A percentile compares a stretch with the other conserved stretches of the same genome.
phyloP scores from a whole-genome alignment of 2,329 filamentous ascomycete species.

The Claviceps quebecensis region DNA sequence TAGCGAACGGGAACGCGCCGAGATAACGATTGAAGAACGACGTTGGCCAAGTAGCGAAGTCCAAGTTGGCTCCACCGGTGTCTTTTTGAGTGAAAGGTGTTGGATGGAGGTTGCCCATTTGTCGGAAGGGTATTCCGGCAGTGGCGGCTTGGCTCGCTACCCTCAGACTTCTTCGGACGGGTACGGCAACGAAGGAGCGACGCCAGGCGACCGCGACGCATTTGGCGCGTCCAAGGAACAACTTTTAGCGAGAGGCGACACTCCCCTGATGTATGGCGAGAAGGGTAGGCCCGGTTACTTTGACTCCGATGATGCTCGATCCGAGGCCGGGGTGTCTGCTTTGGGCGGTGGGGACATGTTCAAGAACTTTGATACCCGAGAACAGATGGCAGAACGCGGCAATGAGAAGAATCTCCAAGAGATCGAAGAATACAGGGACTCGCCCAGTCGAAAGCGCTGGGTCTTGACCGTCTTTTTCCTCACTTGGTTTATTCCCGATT shows the following conservation, averaged over 20 bases:
- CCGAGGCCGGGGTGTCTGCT: slow-evolving; percentile 83
- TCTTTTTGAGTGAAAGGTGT: slow-evolving; percentile 90
- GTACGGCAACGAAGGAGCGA: slow-evolving; percentile 48
- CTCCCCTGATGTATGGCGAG: slow-evolving; percentile 55
- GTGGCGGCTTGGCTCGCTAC: slow-evolving; percentile 27
- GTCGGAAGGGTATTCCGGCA: slow-evolving; percentile 37
- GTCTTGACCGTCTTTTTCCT: slow-evolving; percentile 68
- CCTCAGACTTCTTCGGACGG: slow-evolving; percentile 41
- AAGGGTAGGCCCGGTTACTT: slow-evolving; percentile 71
- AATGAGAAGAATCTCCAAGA: slow-evolving; percentile 84
- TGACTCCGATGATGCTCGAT: slow-evolving; percentile 68
- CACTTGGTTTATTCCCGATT: slow-evolving; percentile 81
- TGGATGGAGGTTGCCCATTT: slow-evolving; percentile 84
- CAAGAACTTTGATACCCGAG: slow-evolving; percentile 83
- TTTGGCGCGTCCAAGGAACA: slow-evolving; percentile 52
- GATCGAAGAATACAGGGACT: slow-evolving; percentile 71
- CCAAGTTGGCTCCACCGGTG: slow-evolving; percentile 75
- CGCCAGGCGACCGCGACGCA: slow-evolving; percentile 42
- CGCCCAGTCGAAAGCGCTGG: slow-evolving; percentile 78
- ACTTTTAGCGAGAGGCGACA: slow-evolving; percentile 36
- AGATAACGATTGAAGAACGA: slow-evolving; percentile 82
- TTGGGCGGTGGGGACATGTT: slow-evolving; percentile 95
- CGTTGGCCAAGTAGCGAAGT: slow-evolving; percentile 89
- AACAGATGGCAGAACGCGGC: slow-evolving; percentile 89
- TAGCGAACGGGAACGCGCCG: slow-evolving; percentile 81